Evolutionary conservation across 306 rosid species (phyloP).

Genomic region (Prinsepia uniflora): DNA sequence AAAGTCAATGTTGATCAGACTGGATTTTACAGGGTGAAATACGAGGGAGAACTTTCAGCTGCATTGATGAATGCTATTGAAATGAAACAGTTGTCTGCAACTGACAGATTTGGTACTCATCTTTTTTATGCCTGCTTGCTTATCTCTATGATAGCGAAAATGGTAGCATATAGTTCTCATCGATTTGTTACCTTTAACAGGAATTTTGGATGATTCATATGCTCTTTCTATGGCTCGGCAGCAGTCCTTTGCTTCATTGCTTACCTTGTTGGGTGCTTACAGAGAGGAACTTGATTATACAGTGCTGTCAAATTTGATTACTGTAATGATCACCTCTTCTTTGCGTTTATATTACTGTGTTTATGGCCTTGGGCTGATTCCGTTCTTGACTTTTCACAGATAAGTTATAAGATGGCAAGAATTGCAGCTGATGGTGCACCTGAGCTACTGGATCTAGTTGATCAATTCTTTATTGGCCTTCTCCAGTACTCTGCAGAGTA

Average conservation of each 20-base stretch:
- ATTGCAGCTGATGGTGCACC: constrained; percentile 85
- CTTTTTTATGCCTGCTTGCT: neutral
- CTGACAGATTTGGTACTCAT: constrained; percentile 78
- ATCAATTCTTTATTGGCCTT: constrained; percentile 54
- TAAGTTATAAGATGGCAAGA: constrained; percentile 47
- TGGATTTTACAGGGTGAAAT: constrained; percentile 95
- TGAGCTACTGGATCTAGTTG: constrained; percentile 43
- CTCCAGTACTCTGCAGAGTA: constrained; percentile 79
- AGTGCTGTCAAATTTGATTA: constrained; percentile 74
- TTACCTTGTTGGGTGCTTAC: constrained; percentile 76
- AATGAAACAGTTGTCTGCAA: constrained; percentile 58
- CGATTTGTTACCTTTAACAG: constrained; percentile 44
- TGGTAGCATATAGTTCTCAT: constrained; percentile 14
- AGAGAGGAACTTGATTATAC: constrained; percentile 78
- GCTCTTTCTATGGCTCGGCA: constrained; percentile 80
- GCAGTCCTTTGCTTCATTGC: constrained; percentile 63
- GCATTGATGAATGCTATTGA: constrained; percentile 71
- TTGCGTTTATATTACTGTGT: constrained; percentile 20
- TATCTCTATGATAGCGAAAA: constrained; percentile 10
- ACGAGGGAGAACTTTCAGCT: constrained; percentile 68
- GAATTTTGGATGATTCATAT: constrained; percentile 79
- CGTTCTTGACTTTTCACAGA: constrained; percentile 38
- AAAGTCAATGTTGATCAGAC: constrained; percentile 90
- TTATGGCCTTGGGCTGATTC: constrained; percentile 22
- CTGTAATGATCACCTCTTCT: constrained; percentile 45